A percentile compares a stretch with the other conserved stretches of the same genome.
Evolutionary conservation across 2,329 filamentous ascomycete species (phyloP).

Genomic region (Exophiala calicioides): DNA sequence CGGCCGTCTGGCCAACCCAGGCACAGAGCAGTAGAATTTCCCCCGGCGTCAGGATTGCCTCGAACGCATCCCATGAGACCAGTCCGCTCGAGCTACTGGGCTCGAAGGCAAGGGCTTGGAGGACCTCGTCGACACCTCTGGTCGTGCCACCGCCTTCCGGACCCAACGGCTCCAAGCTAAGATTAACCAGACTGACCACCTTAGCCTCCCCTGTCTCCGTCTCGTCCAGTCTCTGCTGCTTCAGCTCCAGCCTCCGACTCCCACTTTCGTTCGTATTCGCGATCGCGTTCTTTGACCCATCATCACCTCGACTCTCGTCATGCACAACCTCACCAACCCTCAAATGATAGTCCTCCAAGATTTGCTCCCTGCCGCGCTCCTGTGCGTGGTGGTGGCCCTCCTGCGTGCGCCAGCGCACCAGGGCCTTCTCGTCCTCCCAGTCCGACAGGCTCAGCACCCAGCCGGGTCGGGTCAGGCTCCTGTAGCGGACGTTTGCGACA

Average conservation of each 20-base stretch:
- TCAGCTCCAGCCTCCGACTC: too few species aligned
- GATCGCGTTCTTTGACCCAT: too few species aligned
- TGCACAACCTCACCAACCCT: slow-evolving; percentile 1
- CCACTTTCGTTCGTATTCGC: too few species aligned
- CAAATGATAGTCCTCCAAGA: slow-evolving; percentile 9
- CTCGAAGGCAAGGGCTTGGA: background rate
- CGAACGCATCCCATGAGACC: slow-evolving; percentile 11
- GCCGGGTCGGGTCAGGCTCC: slow-evolving; percentile 7
- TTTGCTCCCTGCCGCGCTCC: background rate
- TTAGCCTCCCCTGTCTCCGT: slow-evolving; percentile 9
- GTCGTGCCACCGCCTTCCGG: background rate
- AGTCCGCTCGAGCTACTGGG: background rate
- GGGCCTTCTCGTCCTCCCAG: slow-evolving; percentile 13
- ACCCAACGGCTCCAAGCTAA: background rate
- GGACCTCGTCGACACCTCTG: background rate
- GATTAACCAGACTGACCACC: slow-evolving; percentile 3
- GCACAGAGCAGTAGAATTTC: slow-evolving; percentile 5
- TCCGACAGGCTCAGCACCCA: slow-evolving; percentile 7
- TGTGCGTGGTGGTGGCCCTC: slow-evolving; percentile 7
- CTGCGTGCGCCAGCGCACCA: slow-evolving; percentile 10
- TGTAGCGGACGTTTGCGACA: slow-evolving; percentile 9
- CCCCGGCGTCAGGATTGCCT: slow-evolving; percentile 11
- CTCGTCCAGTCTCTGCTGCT: slow-evolving; percentile 4
- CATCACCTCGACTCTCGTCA: background rate
- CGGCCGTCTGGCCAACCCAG: slow-evolving; percentile 1